Evolutionary conservation across 176 grass and related monocot genomes (phyloP).

Genomic region (Panicum miliaceum): DNA sequence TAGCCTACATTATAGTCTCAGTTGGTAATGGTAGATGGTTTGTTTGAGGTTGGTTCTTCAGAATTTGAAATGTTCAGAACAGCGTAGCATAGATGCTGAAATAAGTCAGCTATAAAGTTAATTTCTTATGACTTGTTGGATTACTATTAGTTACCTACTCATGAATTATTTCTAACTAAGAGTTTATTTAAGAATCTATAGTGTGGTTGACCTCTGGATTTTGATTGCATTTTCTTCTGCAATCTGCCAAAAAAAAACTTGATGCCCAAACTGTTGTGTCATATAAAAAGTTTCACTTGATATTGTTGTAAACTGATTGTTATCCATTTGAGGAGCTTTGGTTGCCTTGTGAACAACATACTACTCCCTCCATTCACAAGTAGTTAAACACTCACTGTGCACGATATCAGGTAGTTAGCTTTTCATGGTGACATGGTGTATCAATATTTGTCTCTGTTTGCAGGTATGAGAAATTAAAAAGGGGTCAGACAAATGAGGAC

Average conservation of each 20-base stretch:
- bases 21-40: not conserved
- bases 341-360: not conserved
- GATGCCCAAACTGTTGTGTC: too few species aligned
- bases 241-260: too few species aligned
- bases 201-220: not conserved
- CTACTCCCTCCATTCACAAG: not conserved
- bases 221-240: not conserved
- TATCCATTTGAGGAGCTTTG: constrained; percentile 20
- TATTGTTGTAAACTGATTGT: not conserved
- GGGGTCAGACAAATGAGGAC: constrained; percentile 54
- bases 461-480: constrained; percentile 97
- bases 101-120: constrained; percentile 5
- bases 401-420: not conserved
- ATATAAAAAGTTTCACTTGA: too few species aligned
- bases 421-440: constrained; percentile 28
- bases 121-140: constrained; percentile 26
- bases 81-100: constrained; percentile 7
- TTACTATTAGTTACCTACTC: not conserved
- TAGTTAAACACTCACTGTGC: not conserved
- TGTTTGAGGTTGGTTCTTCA: constrained; percentile 1
- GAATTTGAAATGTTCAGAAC: constrained; percentile 27
- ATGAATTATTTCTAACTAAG: not conserved
- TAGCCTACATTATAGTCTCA: not conserved
- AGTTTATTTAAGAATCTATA: constrained; percentile 12
- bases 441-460: constrained; percentile 36